Base-by-base conservation (phyloP, 116 monocot species). In the Papilionanthe hybrid region DNA sequence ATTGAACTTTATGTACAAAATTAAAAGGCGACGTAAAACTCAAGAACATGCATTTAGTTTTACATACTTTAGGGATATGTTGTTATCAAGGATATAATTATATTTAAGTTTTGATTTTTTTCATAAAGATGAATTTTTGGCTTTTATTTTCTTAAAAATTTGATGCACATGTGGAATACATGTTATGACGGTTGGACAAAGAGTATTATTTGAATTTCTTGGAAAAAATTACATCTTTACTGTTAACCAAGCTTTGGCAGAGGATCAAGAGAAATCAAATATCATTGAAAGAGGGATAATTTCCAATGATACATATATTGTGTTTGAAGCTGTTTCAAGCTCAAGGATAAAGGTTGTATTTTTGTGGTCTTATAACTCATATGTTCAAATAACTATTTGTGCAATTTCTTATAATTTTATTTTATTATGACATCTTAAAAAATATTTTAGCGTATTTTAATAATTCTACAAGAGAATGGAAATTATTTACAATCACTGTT, bases 321-420 rank as follows among this genome's bases (percentile, higher is more conserved):
- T 99, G 72, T 99, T 93, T 92, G 99, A 95, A 87, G 82, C 91
- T 86, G 32, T 86, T 79, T 86, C 91, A 80, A 95, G 89, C 78
- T 94, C 99, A 42, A 95, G 99, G 76, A 99, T 99, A 79, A 99
- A 99, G 99, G 95, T 99, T 76, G 45, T 28, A n/a, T 81, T 12
- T 71, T 20, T 47, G 12, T 63, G 44, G 42, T 71, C 42, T 71
- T 49, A 8, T 37, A 58, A 43, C 1, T 78, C 18, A 37, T 72
- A 75, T 20, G 0, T 25, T 78, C 37, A 48, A 48, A 63, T 47
- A 47, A 10, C 75, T 69, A 7, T 75, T 69, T 29, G 9, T 72
- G 19, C 72, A 72, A 42, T 43, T 50, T 50, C 27, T 42, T 43
- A 23, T 75, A n/a, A 12, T 19, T 75, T 27, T 75, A 28, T 17